Base-by-base conservation (phyloP, 2,329 filamentous ascomycete genomes). In the Immersiporthe knoxdaviesiana region DNA sequence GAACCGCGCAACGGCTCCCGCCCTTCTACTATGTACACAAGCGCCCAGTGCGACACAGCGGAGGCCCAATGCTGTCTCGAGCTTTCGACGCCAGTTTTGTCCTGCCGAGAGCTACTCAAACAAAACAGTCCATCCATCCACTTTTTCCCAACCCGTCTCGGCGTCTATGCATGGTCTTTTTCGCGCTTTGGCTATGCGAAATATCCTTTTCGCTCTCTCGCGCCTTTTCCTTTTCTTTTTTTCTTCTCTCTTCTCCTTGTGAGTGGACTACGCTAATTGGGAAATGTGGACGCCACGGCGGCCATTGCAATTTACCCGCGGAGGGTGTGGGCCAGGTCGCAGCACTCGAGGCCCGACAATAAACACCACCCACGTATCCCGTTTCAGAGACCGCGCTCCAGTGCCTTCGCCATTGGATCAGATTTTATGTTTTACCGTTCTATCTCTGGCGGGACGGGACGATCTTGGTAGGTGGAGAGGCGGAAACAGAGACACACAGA, bases 301-400 rank as follows among this genome's bases (percentile, higher is more conserved):
- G n/a, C 39, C 30, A 11, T 63, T 14, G 39, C 41, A 37, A 12
- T 35, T 52, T 63, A 63, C 61, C 61, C 61, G 61, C 61, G 41
- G 24, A 14, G 41, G n/a, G 27, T 35, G 35, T 44, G 27, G 21
- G 60, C 37, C 56, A 59, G 63, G 63, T 35, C 47, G 63, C 63
- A 56, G 50, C 5, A 1, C 47, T 65, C 32, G 63, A 65, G 63
- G 50, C 63, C 63, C 63, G 54, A 32, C 56, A 32, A 59, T 35
- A 32, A 52, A n/a, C 62, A 58, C 21, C 63, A 27, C 61, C 41
- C 63, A 58, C 52, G 24, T 66, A 39, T 47, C 54, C 37, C 37
- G 64, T 66, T 66, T 66, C 56, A 66, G 18, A 14, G 39, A 11
- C 56, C 27, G 41, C 64, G 41, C 24, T 44, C 54, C 39, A 60